Evolutionary conservation across 2,329 filamentous ascomycete species (phyloP).

Genomic region (Talaromyces sp.): DNA sequence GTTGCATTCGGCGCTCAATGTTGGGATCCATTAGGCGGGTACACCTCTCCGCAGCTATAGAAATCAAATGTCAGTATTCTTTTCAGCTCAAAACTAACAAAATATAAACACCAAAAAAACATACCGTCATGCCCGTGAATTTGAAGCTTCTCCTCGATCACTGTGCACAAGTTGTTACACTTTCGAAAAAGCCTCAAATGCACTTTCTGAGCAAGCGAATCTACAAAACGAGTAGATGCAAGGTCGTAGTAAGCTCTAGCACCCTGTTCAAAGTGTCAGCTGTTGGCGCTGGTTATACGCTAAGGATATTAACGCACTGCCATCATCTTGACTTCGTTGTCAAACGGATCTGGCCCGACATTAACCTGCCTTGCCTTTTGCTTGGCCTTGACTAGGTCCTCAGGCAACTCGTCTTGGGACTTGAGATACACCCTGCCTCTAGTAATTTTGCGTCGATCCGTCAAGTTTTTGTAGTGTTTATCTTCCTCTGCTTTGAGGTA

Average conservation of each 20-base stretch:
- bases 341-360: slow-evolving; percentile 31
- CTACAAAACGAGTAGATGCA: slow-evolving; percentile 34
- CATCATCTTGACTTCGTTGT: slow-evolving; percentile 37
- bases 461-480: not conserved
- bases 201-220: slow-evolving; percentile 33
- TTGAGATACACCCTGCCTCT: not conserved
- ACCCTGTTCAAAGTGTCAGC: slow-evolving; percentile 20
- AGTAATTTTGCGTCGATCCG: not conserved
- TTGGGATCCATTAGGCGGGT: slow-evolving; percentile 34
- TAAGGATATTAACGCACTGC: slow-evolving; percentile 25
- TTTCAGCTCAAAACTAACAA: not conserved
- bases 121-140: slow-evolving; percentile 28
- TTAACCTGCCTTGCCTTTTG: slow-evolving; percentile 10
- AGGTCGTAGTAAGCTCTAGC: slow-evolving; percentile 36
- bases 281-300: not conserved
- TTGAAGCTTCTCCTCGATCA: slow-evolving; percentile 25
- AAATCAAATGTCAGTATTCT: not conserved
- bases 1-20: slow-evolving; percentile 27
- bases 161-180: slow-evolving; percentile 26
- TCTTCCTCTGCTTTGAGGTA: not conserved
- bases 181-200: slow-evolving; percentile 31
- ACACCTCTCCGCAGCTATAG: slow-evolving; percentile 28
- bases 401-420: not conserved
- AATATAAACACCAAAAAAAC: slow-evolving; percentile 6
- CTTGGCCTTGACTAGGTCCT: slow-evolving; percentile 10